These are phyloP conservation scores for Scedosporium boydii DNA, from an alignment of 2,329 filamentous ascomycete genomes.

Conservation along the genomic window DNA sequence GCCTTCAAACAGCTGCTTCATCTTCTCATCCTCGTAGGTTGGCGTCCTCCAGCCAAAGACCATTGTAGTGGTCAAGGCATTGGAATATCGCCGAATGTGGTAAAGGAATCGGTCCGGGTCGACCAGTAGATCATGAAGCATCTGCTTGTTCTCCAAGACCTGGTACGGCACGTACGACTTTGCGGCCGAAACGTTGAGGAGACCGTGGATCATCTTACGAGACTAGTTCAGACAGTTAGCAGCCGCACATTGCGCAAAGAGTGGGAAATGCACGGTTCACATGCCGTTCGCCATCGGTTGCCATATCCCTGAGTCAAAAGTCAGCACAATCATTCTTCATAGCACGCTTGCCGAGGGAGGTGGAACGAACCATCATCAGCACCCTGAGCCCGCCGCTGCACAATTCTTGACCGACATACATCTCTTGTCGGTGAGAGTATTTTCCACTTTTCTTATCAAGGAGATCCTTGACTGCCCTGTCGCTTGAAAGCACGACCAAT, in stretches of 20 bases:
- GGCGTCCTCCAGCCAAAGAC: slow-evolving; percentile 36
- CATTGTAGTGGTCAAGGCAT: slow-evolving; percentile 39
- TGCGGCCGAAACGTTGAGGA: slow-evolving; percentile 27
- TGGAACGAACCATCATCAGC: slow-evolving; percentile 17
- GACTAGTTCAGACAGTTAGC: neutral
- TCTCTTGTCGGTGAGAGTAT: slow-evolving; percentile 5
- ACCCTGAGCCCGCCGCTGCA: slow-evolving; percentile 20
- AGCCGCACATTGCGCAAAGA: neutral
- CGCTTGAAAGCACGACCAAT: slow-evolving; percentile 35
- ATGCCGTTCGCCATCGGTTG: neutral
- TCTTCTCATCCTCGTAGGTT: slow-evolving; percentile 29
- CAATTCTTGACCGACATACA: slow-evolving; percentile 19
- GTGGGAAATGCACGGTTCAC: neutral
- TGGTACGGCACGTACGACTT: slow-evolving; percentile 27
- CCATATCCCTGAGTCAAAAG: neutral
- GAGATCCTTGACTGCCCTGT: slow-evolving; percentile 37
- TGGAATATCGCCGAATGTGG: slow-evolving; percentile 38
- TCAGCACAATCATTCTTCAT: neutral
- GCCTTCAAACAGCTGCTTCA: slow-evolving; percentile 33
- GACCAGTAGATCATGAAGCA: slow-evolving; percentile 25
- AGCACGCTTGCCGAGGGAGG: slow-evolving; percentile 2
- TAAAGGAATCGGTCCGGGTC: slow-evolving; percentile 30
- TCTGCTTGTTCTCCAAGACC: slow-evolving; percentile 34
- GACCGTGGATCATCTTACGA: slow-evolving; percentile 22
- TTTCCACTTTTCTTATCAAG: slow-evolving; percentile 28